These are phyloP conservation scores for Entonaema liquescens DNA, from an alignment of 495 filamentous ascomycete genomes.

Conservation along the genomic window DNA sequence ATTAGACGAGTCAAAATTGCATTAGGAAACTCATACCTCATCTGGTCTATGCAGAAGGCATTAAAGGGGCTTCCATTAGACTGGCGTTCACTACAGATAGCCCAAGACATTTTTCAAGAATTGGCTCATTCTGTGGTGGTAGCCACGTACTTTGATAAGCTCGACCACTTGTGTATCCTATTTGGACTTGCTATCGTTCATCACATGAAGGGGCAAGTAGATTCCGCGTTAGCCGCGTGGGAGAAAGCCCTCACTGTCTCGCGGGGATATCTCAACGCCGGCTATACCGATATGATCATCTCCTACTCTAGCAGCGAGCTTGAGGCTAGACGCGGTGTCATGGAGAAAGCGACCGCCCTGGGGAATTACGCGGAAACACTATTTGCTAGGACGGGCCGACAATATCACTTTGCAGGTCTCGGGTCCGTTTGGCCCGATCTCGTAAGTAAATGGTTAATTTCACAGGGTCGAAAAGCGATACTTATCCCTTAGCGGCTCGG, in stretches of 20 bases:
- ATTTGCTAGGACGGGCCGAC: constrained; percentile 18
- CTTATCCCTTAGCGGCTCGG: background rate
- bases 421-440: constrained; percentile 24
- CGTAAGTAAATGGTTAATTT: constrained; percentile 1
- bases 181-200: constrained; percentile 1
- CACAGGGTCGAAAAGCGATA: background rate
- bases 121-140: background rate
- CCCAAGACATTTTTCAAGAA: constrained; percentile 8
- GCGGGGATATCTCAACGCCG: background rate
- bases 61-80: constrained; percentile 3
- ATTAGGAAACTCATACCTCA: constrained; percentile 10
- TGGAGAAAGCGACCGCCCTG: background rate
- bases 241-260: constrained; percentile 8
- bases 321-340: background rate
- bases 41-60: constrained; percentile 2
- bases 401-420: constrained; percentile 25
- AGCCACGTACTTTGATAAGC: constrained; percentile 1
- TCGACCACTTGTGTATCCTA: background rate
- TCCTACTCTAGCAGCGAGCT: constrained; percentile 13
- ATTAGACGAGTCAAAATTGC: background rate
- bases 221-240: constrained; percentile 3
- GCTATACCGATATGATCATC: constrained; percentile 19
- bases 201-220: background rate
- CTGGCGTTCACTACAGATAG: constrained; percentile 3
- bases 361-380: constrained; percentile 2